Base-by-base conservation (phyloP, 2,329 filamentous ascomycete genomes). In the Chrysosporium queenslandicum region DNA sequence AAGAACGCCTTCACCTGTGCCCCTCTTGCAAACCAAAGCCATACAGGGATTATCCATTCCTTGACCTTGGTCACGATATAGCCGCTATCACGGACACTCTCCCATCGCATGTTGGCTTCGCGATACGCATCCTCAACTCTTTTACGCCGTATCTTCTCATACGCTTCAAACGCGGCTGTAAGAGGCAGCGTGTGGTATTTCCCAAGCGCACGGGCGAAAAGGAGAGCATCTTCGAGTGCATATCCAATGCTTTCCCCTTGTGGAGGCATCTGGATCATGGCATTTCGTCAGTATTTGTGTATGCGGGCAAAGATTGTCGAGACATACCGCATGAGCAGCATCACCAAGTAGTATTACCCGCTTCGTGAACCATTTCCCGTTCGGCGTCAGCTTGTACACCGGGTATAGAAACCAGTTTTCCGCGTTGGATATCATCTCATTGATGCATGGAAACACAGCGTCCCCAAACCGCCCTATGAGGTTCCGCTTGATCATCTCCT, bases 221-320 rank as follows among this genome's bases (percentile, higher is more conserved):
- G 14, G 18, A 73, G 66, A 1, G 66, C 66, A 51, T 73, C 71
- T 52, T 73, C 71, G 4, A 73, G 61, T 0, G 68, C 70, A 46
- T 71, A 67, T 0, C 69, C 67, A 14, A 68, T 69, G 11, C 68
- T 70, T 59, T 73, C 71, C 27, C 71, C 71, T 23, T 68, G 67
- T 0, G 71, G 71, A 0, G 71, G 70, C 71, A 73, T 73, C 69
- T 72, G 23, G 30, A 43, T 32, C 14, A 16, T 8, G 5, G 9
- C 20, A 37, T 27, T 46, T 39, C 30, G 18, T 18, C n/a, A n/a
- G n/a, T n/a, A n/a, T n/a, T 18, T 43, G 2, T 40, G 12, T 21
- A 23, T 32, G n/a, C 12, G 18, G 18, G n/a, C 4, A 29, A 12
- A 50, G 16, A 9, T 20, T 18, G 16, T 32, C 11, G 39, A 2